Conservation (phyloP, 1,139 yeast species). For the Geotrichum phurueaensis region DNA sequence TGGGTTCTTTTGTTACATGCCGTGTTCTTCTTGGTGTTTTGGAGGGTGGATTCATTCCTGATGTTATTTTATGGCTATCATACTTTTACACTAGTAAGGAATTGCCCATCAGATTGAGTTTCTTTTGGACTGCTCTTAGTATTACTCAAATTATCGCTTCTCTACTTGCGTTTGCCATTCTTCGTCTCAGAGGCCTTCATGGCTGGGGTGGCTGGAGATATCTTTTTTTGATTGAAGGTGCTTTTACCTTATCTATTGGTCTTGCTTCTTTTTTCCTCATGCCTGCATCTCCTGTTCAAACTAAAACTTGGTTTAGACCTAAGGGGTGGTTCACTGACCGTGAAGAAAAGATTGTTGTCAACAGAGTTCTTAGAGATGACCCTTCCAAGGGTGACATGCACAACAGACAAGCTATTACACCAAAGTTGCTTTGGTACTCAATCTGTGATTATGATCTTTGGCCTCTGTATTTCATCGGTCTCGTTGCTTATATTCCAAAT, state of each 20-base stretch:
- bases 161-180: conserved; percentile 43
- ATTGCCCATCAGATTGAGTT: conserved; percentile 44
- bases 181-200: conserved; percentile 39
- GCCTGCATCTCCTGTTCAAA: conserved; percentile 53
- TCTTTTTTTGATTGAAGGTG: conserved; percentile 53
- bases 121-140: conserved; percentile 40
- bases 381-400: conserved; percentile 65
- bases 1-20: conserved; percentile 38
- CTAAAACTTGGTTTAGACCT: conserved; percentile 43
- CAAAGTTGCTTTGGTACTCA: conserved; percentile 39
- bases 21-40: conserved; percentile 45
- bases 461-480: conserved; percentile 52
- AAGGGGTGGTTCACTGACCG: conserved; percentile 57
- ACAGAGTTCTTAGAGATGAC: conserved; percentile 56
- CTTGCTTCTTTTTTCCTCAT: conserved; percentile 45
- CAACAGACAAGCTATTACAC: conserved; percentile 51
- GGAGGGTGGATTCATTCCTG: conserved; percentile 55
- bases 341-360: conserved; percentile 55
- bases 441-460: conserved; percentile 50
- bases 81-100: conserved; percentile 49
- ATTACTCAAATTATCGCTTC: conserved; percentile 32
- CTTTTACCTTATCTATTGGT: conserved; percentile 47
- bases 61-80: conserved; percentile 47
- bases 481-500: conserved; percentile 41
- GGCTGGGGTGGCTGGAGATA: conserved; percentile 50